Percentiles rank a stretch among this genome's conserved stretches.
Conservation (phyloP, 148 eudicot species). For the Vaccinium myrtillus region DNA sequence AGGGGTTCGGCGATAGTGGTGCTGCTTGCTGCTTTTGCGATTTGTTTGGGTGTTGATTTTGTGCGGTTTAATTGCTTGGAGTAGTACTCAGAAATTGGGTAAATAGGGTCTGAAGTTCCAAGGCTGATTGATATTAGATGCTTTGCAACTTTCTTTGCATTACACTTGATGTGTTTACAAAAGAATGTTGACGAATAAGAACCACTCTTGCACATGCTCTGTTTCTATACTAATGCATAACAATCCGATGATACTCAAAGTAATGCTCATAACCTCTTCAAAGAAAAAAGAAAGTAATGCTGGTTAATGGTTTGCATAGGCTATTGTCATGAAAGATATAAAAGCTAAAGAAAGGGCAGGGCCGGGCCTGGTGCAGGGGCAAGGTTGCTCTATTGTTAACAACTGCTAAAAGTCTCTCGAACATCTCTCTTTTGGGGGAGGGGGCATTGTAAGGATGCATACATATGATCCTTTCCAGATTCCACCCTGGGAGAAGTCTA, state of each 20-base stretch:
- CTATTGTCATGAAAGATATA: background rate
- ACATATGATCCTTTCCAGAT: background rate
- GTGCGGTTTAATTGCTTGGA: background rate
- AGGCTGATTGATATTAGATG: constrained; percentile 10
- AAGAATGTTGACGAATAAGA: background rate
- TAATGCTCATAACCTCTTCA: background rate
- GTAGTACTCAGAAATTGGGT: background rate
- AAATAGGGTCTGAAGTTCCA: background rate
- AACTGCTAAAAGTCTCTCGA: background rate
- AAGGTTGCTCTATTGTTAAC: background rate
- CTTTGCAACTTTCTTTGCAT: background rate
- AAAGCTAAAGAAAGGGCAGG: background rate
- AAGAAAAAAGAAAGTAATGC: too few relatives aligned
- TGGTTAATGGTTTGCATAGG: background rate
- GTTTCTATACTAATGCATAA: background rate
- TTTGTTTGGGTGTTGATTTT: background rate
- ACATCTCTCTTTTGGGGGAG: background rate
- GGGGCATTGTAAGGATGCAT: background rate
- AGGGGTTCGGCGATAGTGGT: background rate
- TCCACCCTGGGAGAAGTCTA: background rate
- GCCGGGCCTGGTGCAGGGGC: background rate
- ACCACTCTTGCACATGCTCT: background rate
- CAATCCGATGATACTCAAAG: background rate
- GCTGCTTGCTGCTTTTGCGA: background rate
- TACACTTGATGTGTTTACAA: background rate